Conservation (phyloP, 2,329 filamentous ascomycete genomes). For the Phyllosticta paracitricarpa region DNA sequence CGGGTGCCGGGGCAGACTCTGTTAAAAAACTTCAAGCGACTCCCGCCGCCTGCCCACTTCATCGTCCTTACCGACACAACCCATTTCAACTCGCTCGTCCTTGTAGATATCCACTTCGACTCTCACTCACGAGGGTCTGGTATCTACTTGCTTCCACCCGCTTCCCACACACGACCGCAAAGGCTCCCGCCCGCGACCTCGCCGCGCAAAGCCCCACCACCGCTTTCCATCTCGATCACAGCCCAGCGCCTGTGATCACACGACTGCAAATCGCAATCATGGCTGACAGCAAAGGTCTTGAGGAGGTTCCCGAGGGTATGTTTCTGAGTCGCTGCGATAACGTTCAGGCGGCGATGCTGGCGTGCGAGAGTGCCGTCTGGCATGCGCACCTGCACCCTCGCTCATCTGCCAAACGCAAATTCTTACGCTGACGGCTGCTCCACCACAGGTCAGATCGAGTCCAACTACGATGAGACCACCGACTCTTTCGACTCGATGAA, state of each 20-base stretch:
- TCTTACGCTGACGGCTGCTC: conserved; percentile 16
- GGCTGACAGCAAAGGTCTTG: conserved; percentile 88
- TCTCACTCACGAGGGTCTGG: conserved; percentile 37
- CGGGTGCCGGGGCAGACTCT: conserved; percentile 6
- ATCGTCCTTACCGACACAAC: conserved; percentile 20
- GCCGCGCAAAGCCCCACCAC: conserved; percentile 30
- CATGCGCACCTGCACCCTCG: conserved; percentile 3
- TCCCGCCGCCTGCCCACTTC: conserved; percentile 16
- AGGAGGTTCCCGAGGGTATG: conserved; percentile 93
- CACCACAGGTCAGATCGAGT: conserved; percentile 87
- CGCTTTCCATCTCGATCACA: conserved; percentile 22
- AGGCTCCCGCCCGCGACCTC: conserved; percentile 33
- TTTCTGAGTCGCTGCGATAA: conserved; percentile 19
- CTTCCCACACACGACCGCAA: conserved; percentile 20
- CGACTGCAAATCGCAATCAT: conserved; percentile 68
- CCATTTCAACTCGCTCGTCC: conserved; percentile 15
- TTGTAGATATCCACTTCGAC: conserved; percentile 34
- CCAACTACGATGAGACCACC: conserved; percentile 99
- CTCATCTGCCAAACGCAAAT: not conserved
- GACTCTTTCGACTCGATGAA: conserved; percentile 99
- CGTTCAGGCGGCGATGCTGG: not conserved
- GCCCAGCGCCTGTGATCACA: conserved; percentile 60
- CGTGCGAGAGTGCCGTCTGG: not conserved
- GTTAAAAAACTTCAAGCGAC: conserved; percentile 13
- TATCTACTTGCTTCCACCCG: conserved; percentile 33